Evolutionary conservation across 2,329 filamentous ascomycete species (phyloP), one percentile per base, ranked within the genome.

Genomic region (Fusarium redolens): DNA sequence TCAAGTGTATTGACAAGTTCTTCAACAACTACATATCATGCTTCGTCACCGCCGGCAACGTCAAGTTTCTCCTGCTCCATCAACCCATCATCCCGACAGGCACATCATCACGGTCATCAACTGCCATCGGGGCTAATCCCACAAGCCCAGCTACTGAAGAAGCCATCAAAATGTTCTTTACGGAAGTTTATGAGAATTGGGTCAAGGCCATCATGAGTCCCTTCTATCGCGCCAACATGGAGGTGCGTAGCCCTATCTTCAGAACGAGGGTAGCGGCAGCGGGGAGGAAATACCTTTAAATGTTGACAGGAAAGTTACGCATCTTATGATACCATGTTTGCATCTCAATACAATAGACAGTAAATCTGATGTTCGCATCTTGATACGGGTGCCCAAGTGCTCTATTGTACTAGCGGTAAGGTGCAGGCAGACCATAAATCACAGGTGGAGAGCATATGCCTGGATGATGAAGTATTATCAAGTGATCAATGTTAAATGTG

Each of bases 201-300:
- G 90, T 97, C 73, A 99, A 99, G 87, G 93, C 95, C 17, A 91
- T 95, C 65, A 98, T 99, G 96, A 98, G 91, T 80, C 96, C 96
- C 0, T 99, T 99, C 82, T 98, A 98, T 85, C 88, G 89, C 60
- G 90, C 92, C 61, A 96, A 97, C 73, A 93, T 93, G 87, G 92
- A 93, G 76, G 91, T 99, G 58, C 91, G 88, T 79, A 98, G 95
- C 82, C 93, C 94, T 0, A 89, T 98, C 3, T 99, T 99, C 81
- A 88, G 93, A 74, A 86, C 89, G 62, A 90, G 93, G 78, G 95
- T 99, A 25, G 91, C 90, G 3, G 94, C 94, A 4, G 96, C 96
- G 1, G 96, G 95, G 75, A 94, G 94, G 84, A 99, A 98, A 83
- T 98, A 96, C 84, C 82, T 98, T 65, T 97, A 82, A 87, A 40